Conservation (phyloP, 768 basidiomycete genomes). For the Gymnopilus dilepis region DNA sequence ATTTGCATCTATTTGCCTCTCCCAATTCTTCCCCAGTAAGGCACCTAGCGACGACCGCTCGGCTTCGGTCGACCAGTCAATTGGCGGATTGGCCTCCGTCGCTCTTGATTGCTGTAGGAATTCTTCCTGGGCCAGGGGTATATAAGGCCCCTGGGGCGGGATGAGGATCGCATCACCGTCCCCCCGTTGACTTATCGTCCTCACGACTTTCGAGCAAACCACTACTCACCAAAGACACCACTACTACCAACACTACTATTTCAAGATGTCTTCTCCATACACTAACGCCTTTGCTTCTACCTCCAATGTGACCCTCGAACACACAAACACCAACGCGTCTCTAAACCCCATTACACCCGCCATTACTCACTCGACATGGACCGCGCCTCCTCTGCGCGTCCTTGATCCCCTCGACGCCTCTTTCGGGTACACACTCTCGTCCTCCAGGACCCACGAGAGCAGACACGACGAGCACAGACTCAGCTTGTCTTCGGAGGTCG, state of each 20-base stretch:
- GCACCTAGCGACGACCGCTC: not conserved
- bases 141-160: not conserved
- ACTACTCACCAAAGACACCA: not conserved
- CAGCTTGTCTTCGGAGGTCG: conserved; percentile 29
- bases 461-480: conserved; percentile 39
- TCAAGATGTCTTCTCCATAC: conserved; percentile 3
- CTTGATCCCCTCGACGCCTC: conserved; percentile 35
- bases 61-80: not conserved
- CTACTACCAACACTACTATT: not conserved
- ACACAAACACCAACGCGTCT: conserved; percentile 5
- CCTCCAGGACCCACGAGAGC: conserved; percentile 43
- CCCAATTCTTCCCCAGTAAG: not conserved
- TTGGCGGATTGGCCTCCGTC: conserved; percentile 11
- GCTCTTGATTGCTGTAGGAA: conserved; percentile 7
- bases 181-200: not conserved
- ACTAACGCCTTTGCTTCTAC: conserved; percentile 1
- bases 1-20: not conserved
- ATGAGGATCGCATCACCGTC: not conserved
- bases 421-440: conserved; percentile 43
- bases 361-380: conserved; percentile 27
- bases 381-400: conserved; percentile 17
- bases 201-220: not conserved
- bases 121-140: not conserved
- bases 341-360: conserved; percentile 20
- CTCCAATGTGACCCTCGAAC: conserved; percentile 15